Evolutionary conservation across 345 rosid genomes (phyloP), one percentile per base, ranked within the genome.

Genomic region (Eucalyptus paniculata): DNA sequence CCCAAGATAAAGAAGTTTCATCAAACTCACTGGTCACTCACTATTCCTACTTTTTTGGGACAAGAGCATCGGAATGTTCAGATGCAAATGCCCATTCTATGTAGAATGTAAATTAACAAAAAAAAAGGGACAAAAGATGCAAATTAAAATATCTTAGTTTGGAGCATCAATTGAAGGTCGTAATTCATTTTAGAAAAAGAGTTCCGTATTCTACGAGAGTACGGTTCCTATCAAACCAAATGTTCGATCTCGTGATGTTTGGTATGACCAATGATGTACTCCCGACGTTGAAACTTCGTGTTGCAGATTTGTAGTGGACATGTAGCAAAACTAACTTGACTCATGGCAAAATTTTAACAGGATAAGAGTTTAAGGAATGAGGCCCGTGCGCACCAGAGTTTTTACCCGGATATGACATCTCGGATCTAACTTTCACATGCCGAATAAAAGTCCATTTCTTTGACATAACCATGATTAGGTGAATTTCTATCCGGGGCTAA

Each of bases 281-380:
- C 21, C 12, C 0, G 80, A 17, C 12, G 4, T 34, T 1, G 12
- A 69, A 67, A 16, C 10, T 16, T 17, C 0, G 21, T 16, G 23
- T n/a, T 8, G 80, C 80, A 9, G 3, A n/a, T 30, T n/a, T 65
- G 6, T n/a, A 65, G 72, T 15, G 4, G 37, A 30, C 67, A 1
- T 60, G 18, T n/a, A 15, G 19, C 17, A n/a, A 65, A 65, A 30
- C 37, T 5, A 26, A 67, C 10, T 1, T 0, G 42, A 8, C 42
- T 32, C 0, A 3, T 30, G 37, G 5, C 32, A 30, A 14, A 28
- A 30, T 13, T 60, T 5, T 30, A 26, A 11, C 7, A 12, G 4
- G 67, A 60, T 3, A 60, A 60, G 32, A 60, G 67, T n/a, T 62
- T 62, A 7, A 62, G 5, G 37, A 19, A 5, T 32, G 72, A 15